These are phyloP conservation scores for Zopfochytrium polystomum DNA, from an alignment of 371 early-diverging fungal genomes.

Conservation along the genomic window DNA sequence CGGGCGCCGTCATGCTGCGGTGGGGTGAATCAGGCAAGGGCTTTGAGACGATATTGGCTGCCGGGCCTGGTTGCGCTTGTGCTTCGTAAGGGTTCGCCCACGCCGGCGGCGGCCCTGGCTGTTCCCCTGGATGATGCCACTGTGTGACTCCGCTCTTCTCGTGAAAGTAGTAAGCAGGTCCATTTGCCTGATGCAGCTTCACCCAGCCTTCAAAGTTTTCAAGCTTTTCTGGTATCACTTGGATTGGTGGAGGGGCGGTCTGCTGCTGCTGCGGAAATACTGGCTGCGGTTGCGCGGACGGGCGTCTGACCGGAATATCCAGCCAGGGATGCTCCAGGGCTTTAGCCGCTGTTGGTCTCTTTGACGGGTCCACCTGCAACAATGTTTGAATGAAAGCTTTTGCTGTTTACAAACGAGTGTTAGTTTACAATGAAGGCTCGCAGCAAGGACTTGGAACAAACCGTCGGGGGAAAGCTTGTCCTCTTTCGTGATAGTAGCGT, in stretches of 20 bases:
- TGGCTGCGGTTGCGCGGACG: neutral
- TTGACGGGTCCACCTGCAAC: slow-evolving; percentile 10
- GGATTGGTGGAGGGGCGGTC: neutral
- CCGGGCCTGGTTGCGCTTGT: too few relatives aligned
- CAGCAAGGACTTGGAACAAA: neutral
- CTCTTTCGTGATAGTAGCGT: neutral
- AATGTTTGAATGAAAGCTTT: neutral
- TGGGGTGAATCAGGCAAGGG: too few relatives aligned
- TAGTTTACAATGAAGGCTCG: too few relatives aligned
- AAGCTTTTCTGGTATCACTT: slow-evolving; percentile 11
- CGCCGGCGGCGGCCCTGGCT: slow-evolving; percentile 10
- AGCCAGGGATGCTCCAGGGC: slow-evolving; percentile 21
- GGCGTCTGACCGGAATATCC: neutral
- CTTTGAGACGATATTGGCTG: too few relatives aligned
- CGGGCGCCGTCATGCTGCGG: too few relatives aligned
- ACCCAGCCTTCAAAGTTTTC: slow-evolving; percentile 27
- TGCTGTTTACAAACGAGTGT: neutral
- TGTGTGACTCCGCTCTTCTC: slow-evolving; percentile 16
- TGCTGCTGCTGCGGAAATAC: neutral
- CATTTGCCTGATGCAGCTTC: slow-evolving; percentile 12
- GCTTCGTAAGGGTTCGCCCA: too few relatives aligned
- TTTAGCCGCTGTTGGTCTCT: slow-evolving; percentile 11
- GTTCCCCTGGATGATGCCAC: slow-evolving; percentile 25
- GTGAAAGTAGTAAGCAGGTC: slow-evolving; percentile 22
- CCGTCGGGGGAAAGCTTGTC: neutral